Evolutionary conservation across 306 rosid genomes (phyloP).

Genomic region (Malus sylvestris): DNA sequence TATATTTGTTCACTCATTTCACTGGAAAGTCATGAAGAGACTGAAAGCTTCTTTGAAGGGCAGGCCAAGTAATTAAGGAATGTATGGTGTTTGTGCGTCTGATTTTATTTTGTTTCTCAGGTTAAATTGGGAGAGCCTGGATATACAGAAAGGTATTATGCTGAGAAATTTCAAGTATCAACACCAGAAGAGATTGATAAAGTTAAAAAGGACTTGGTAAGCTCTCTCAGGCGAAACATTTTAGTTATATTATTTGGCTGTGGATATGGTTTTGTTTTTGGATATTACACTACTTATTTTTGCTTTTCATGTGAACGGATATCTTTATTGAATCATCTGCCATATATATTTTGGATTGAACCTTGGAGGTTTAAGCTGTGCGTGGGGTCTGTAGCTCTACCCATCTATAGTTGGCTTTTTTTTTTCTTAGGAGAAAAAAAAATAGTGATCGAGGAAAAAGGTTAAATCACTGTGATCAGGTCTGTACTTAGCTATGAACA

Average conservation of each 20-base stretch:
- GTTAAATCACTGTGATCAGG: neutral
- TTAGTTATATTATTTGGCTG: neutral
- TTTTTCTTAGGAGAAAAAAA: neutral
- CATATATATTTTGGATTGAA: neutral
- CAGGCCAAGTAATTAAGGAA: neutral
- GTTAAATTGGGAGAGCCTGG: slow-evolving; percentile 94
- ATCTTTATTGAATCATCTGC: neutral
- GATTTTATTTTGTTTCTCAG: slow-evolving; percentile 32
- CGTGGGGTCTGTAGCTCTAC: neutral
- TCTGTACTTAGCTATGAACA: neutral
- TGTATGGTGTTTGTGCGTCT: neutral
- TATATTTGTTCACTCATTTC: neutral
- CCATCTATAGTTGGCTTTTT: neutral
- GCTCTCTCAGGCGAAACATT: slow-evolving; percentile 3
- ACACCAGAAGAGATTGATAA: slow-evolving; percentile 52
- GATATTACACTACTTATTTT: neutral
- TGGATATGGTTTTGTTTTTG: neutral
- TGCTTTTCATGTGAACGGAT: neutral
- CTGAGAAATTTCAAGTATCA: slow-evolving; percentile 71
- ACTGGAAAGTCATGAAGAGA: neutral
- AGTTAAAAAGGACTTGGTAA: slow-evolving; percentile 52
- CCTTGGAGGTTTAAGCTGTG: neutral
- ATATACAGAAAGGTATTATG: slow-evolving; percentile 87
- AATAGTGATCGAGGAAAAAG: neutral
- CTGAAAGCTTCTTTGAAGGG: neutral